phyloP scores from a whole-genome alignment of 169 alveolate genomes.

The Toxoplasma gondii region DNA sequence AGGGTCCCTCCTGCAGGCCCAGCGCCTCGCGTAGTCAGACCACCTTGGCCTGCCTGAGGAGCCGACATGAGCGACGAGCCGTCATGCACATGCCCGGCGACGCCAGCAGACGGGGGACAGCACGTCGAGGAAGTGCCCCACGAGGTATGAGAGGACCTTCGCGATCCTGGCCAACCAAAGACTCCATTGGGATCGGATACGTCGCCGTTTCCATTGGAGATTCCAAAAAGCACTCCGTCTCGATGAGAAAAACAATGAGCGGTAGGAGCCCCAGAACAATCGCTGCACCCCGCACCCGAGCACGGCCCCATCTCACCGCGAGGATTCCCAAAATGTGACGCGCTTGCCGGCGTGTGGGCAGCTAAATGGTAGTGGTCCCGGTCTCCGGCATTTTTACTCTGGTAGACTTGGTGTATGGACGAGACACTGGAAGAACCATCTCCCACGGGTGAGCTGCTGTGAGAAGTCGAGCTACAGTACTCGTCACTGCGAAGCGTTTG shows the following conservation, averaged over 20 bases:
- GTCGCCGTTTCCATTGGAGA: neutral
- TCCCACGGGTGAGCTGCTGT: neutral
- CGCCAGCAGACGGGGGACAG: neutral
- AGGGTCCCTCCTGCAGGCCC: neutral
- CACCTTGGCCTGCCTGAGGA: neutral
- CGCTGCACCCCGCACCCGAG: neutral
- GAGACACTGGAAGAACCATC: neutral
- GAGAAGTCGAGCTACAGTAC: neutral
- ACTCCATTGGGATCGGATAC: neutral
- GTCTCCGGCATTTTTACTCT: neutral
- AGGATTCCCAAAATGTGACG: no score
- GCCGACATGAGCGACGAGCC: neutral
- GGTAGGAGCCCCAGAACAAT: neutral
- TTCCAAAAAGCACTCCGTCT: neutral
- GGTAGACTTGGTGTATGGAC: neutral
- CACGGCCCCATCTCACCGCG: neutral
- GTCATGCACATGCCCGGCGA: neutral
- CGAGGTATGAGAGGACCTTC: neutral
- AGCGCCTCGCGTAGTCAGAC: neutral
- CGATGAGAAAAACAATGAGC: neutral
- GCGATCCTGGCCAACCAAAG: neutral
- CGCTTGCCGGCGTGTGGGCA: neutral
- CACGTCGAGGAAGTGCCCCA: neutral
- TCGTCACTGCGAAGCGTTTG: neutral
- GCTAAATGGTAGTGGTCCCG: neutral